Evolutionary conservation across 768 basidiomycete genomes (phyloP).

Genomic region (Psilocybe cubensis): DNA sequence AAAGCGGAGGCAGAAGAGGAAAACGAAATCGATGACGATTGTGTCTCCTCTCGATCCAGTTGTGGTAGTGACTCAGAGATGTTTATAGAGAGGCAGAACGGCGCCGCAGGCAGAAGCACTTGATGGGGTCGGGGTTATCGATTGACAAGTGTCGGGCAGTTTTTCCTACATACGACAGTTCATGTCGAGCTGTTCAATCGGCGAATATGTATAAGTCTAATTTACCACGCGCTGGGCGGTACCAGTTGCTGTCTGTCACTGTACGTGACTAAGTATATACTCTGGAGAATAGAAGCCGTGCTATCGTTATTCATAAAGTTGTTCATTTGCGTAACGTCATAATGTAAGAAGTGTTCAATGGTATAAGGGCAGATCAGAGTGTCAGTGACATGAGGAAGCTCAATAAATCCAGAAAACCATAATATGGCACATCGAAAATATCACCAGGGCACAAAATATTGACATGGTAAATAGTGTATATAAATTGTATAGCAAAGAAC

Average conservation of each 20-base stretch:
- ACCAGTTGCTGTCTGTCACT: no score
- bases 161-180: neutral
- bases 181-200: neutral
- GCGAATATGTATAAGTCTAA: neutral
- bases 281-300: neutral
- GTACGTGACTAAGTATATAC: no score
- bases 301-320: neutral
- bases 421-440: neutral
- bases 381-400: neutral
- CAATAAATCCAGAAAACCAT: neutral
- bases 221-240: neutral
- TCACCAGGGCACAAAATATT: neutral
- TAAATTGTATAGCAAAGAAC: conserved; percentile 1
- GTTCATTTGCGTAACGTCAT: neutral
- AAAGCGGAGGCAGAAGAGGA: conserved; percentile 9
- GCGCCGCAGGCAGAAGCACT: neutral
- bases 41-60: neutral
- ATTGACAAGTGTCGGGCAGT: neutral
- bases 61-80: conserved; percentile 12
- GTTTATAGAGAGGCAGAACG: neutral
- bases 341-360: no score
- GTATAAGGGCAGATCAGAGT: no score
- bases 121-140: neutral
- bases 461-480: conserved; percentile 2
- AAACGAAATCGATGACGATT: neutral